Percentiles rank a stretch among this genome's conserved stretches.
These are phyloP conservation scores for Microcyclospora pomicola DNA, from an alignment of 2,329 filamentous ascomycete genomes.

Conservation along the genomic window DNA sequence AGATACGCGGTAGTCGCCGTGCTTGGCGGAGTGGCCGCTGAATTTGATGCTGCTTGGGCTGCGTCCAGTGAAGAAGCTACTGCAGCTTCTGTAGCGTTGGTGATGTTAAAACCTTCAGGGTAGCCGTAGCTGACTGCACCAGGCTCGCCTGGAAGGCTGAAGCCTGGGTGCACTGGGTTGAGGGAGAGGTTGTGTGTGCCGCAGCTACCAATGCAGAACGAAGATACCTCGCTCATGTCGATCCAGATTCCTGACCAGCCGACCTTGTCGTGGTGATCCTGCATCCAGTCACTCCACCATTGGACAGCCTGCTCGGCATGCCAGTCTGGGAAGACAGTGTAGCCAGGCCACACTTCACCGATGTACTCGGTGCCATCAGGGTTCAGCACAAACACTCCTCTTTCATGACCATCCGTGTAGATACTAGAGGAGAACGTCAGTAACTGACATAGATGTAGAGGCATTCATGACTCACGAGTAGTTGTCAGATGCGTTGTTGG, in stretches of 20 bases:
- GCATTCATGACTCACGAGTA: constrained; percentile 26
- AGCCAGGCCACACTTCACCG: constrained; percentile 25
- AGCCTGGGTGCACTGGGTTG: constrained; percentile 56
- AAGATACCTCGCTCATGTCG: constrained; percentile 48
- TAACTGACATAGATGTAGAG: too few relatives aligned
- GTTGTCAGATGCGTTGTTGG: constrained; percentile 50
- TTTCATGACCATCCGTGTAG: constrained; percentile 21
- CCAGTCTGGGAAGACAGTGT: constrained; percentile 49
- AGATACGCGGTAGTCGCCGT: constrained; percentile 22
- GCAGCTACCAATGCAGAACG: constrained; percentile 58
- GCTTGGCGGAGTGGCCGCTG: constrained; percentile 10
- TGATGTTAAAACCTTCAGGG: constrained; percentile 16
- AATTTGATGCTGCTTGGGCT: constrained; percentile 10
- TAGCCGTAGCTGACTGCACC: constrained; percentile 41
- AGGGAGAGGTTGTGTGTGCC: constrained; percentile 49
- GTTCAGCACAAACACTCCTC: constrained; percentile 23
- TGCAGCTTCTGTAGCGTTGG: constrained; percentile 17
- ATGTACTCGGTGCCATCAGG: constrained; percentile 30
- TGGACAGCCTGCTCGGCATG: constrained; percentile 44
- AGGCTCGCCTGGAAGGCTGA: constrained; percentile 50
- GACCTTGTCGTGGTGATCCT: constrained; percentile 38
- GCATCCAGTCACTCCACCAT: constrained; percentile 45
- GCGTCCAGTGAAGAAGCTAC: constrained; percentile 9
- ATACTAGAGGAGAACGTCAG: constrained; percentile 1
- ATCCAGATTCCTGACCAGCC: constrained; percentile 44